phyloP scores from a whole-genome alignment of 2,329 filamentous ascomycete species.

The Cordyceps cateniannulata region DNA sequence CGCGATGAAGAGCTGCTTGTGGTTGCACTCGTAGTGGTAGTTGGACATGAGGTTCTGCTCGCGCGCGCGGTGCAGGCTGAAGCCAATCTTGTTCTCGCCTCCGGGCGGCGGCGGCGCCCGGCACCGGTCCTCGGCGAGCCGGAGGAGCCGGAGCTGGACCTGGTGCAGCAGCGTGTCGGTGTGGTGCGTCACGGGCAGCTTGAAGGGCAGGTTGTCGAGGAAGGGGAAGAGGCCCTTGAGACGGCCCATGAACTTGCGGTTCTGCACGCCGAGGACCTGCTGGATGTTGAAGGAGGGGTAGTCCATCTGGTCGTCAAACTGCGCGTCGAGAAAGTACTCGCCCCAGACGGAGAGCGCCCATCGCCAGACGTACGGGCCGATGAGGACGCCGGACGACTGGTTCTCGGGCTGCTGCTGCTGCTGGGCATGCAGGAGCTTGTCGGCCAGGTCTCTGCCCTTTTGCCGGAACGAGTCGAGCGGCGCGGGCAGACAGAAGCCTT shows the following conservation, averaged over 20 bases:
- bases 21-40: conserved; percentile 1
- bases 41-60: background rate
- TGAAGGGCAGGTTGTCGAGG: background rate
- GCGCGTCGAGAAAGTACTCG: conserved; percentile 6
- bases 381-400: background rate
- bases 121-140: background rate
- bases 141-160: background rate
- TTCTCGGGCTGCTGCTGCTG: background rate
- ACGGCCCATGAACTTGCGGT: background rate
- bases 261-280: background rate
- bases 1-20: conserved; percentile 7
- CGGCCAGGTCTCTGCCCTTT: background rate
- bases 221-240: conserved; percentile 1
- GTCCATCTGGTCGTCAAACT: background rate
- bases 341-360: conserved; percentile 3
- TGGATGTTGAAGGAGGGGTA: background rate
- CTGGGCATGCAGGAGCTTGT: background rate
- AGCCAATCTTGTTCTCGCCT: background rate
- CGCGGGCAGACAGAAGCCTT: background rate
- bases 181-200: background rate
- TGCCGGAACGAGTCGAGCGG: background rate
- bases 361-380: background rate
- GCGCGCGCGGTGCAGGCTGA: background rate
- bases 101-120: background rate
- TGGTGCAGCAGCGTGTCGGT: background rate